Evolutionary conservation across 768 basidiomycete species (phyloP).

Genomic region (Xerocomus brunneocitrinus): DNA sequence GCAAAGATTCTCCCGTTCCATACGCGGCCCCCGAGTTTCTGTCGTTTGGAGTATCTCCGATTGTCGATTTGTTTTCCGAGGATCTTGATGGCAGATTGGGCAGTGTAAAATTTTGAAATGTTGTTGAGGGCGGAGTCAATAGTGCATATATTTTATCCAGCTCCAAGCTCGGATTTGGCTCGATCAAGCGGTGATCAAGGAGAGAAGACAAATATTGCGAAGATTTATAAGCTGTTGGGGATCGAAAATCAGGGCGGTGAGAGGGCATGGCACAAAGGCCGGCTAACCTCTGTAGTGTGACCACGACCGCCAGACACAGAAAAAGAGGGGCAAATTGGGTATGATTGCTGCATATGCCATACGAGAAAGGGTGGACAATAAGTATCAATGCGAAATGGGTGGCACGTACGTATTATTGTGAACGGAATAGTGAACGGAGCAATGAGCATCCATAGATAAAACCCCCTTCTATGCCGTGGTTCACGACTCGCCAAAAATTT

Average conservation of each 20-base stretch:
- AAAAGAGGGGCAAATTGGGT: slow-evolving; percentile 84
- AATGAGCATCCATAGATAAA: slow-evolving; percentile 59
- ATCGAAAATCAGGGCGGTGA: slow-evolving; percentile 1
- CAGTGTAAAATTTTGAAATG: slow-evolving; percentile 1
- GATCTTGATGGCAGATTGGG: slow-evolving; percentile 5
- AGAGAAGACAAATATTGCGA: slow-evolving; percentile 64
- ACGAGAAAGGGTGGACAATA: slow-evolving; percentile 2
- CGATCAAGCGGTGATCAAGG: slow-evolving; percentile 49
- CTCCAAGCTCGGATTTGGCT: slow-evolving; percentile 47
- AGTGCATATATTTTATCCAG: slow-evolving; percentile 56
- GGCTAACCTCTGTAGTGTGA: slow-evolving; percentile 70
- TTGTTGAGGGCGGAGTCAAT: slow-evolving; percentile 19
- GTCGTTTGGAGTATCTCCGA: background rate
- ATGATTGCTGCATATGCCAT: slow-evolving; percentile 52
- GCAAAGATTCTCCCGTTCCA: slow-evolving; percentile 1
- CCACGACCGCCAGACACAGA: slow-evolving; percentile 82
- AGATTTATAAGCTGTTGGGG: slow-evolving; percentile 55
- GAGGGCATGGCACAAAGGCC: background rate
- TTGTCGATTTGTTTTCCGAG: slow-evolving; percentile 5
- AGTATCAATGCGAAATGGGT: background rate
- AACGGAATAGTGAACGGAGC: slow-evolving; percentile 76
- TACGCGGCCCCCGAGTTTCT: slow-evolving; percentile 1
- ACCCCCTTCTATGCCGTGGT: slow-evolving; percentile 62
- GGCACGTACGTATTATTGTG: slow-evolving; percentile 63
- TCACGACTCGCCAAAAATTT: slow-evolving; percentile 49